These are phyloP conservation scores for Thymus mandschuricus DNA, from an alignment of 257 asterid species.

Conservation along the genomic window DNA sequence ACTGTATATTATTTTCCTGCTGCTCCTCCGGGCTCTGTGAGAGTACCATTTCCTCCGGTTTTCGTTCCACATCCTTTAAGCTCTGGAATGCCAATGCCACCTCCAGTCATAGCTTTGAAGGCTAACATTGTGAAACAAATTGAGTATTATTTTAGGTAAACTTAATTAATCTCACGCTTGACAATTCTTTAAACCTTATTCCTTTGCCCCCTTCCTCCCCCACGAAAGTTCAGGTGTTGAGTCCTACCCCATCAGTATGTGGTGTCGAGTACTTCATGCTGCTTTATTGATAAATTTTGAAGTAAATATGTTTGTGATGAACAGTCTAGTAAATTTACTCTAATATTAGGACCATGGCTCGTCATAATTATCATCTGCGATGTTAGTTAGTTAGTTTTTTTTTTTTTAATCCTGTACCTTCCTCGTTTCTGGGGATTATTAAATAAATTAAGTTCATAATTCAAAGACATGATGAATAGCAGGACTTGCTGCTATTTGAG, in stretches of 20 bases:
- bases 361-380: neutral
- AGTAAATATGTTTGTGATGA: conserved; percentile 2
- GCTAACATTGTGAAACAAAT: conserved; percentile 71
- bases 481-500: conserved; percentile 21
- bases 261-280: conserved; percentile 3
- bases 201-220: neutral
- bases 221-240: neutral
- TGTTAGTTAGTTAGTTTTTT: conserved; percentile 11
- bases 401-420: neutral
- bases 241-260: neutral
- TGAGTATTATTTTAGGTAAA: conserved; percentile 92
- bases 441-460: neutral
- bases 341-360: neutral
- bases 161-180: conserved; percentile 20
- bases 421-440: conserved; percentile 22
- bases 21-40: conserved; percentile 61
- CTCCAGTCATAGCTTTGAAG: conserved; percentile 51
- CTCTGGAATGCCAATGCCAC: conserved; percentile 52
- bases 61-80: conserved; percentile 53
- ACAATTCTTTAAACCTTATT: conserved; percentile 1
- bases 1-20: conserved; percentile 59
- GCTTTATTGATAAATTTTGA: neutral
- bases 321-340: conserved; percentile 17
- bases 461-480: neutral
- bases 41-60: conserved; percentile 67